Conservation (phyloP, 257 asterid genomes). For the Petrea volubilis region DNA sequence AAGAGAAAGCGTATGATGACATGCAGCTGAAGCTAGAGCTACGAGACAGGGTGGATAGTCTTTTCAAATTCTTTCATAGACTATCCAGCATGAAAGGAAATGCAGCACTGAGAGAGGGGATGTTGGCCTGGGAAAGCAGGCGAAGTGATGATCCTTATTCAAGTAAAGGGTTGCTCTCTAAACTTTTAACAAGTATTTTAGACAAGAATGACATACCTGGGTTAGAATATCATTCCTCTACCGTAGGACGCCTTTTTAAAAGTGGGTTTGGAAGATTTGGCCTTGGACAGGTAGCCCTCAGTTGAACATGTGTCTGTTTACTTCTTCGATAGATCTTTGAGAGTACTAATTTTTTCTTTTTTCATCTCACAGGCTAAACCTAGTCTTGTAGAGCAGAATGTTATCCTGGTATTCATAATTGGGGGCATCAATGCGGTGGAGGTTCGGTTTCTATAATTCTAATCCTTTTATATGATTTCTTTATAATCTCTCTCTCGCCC, state of each 20-base stretch:
- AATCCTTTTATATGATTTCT: background rate
- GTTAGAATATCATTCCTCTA: constrained; percentile 87
- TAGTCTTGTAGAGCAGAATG: constrained; percentile 79
- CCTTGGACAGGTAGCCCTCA: constrained; percentile 78
- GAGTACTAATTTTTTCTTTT: constrained; percentile 10
- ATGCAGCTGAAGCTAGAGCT: constrained; percentile 93
- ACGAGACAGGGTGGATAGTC: constrained; percentile 83
- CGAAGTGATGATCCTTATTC: constrained; percentile 68
- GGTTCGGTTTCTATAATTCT: constrained; percentile 50
- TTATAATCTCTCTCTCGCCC: background rate
- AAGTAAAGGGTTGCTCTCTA: constrained; percentile 69
- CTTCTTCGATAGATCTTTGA: constrained; percentile 4
- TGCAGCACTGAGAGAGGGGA: constrained; percentile 47
- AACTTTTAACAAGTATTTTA: constrained; percentile 59
- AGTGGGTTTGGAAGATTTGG: constrained; percentile 98
- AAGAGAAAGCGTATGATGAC: constrained; percentile 64
- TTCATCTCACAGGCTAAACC: constrained; percentile 73
- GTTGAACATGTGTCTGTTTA: background rate
- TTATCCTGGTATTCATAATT: constrained; percentile 74
- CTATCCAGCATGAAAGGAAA: constrained; percentile 61
- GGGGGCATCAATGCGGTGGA: constrained; percentile 93
- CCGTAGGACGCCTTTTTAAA: constrained; percentile 95
- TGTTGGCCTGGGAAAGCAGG: constrained; percentile 45
- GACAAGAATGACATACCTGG: constrained; percentile 82
- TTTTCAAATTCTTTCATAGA: constrained; percentile 88